phyloP scores from a whole-genome alignment of 2,329 filamentous ascomycete genomes.

The Amesomyces nigricolor region DNA sequence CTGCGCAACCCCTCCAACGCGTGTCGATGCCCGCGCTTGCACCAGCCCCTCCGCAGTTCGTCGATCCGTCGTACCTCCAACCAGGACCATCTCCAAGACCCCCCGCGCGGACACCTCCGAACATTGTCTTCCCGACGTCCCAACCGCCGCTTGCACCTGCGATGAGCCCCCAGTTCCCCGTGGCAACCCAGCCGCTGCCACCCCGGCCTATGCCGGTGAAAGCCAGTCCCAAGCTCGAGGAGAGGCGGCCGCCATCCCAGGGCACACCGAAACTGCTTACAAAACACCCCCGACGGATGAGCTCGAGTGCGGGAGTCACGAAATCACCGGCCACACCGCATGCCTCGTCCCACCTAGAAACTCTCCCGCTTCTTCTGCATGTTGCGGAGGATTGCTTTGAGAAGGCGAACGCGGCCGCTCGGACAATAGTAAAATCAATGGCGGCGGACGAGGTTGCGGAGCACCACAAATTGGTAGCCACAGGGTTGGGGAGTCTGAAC shows the following conservation, averaged over 20 bases:
- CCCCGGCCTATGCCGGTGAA: constrained; percentile 15
- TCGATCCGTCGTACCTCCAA: constrained; percentile 26
- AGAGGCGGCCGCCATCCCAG: constrained; percentile 17
- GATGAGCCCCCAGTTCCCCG: constrained; percentile 20
- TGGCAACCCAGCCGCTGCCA: constrained; percentile 13
- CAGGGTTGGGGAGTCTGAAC: constrained; percentile 67
- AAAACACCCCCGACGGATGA: constrained; percentile 24
- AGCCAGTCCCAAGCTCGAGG: constrained; percentile 18
- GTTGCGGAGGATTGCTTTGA: constrained; percentile 71
- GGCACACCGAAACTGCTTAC: constrained; percentile 16
- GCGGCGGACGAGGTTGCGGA: constrained; percentile 50
- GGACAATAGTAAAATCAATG: constrained; percentile 44
- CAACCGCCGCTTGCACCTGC: constrained; percentile 26
- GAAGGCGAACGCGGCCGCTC: constrained; percentile 55
- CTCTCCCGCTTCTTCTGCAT: constrained; percentile 57
- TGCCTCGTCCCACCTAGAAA: constrained; percentile 42
- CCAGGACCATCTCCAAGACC: constrained; percentile 18
- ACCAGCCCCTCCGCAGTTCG: constrained; percentile 27
- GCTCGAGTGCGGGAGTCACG: constrained; percentile 25
- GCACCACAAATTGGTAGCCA: constrained; percentile 68
- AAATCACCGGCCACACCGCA: constrained; percentile 36
- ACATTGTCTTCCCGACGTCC: constrained; percentile 17
- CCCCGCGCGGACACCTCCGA: constrained; percentile 16
- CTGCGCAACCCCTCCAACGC: constrained; percentile 3
- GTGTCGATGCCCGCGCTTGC: neutral